Evolutionary conservation across 352 stramenopile species (phyloP), one percentile per base, ranked within the genome.

Genomic region (Globisporangium paddicum): DNA sequence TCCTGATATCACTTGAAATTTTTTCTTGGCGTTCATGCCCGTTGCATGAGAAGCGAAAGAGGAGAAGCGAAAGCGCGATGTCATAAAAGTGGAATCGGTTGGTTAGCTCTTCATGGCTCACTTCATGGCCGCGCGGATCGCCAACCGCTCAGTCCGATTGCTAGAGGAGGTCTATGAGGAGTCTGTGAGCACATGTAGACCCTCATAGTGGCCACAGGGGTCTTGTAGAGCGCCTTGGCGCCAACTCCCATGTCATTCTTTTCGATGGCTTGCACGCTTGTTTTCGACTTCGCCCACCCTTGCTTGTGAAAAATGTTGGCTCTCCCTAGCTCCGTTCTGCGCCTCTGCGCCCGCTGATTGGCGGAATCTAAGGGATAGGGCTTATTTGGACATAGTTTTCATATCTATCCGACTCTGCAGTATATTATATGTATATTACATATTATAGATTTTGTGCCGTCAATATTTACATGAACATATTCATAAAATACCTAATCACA

Each of bases 81-180:
- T 63, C 46, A 72, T 69, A 67, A 63, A 53, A 48, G 38, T 62
- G 32, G 41, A 19, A 46, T 57, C 42, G 44, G 34, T 62, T 14
- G 26, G 42, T 42, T 52, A 19, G 42, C 13, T 32, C 28, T 32
- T 32, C 28, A 32, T 32, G 28, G 28, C 28, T 48, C 28, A 19
- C 28, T 14, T 18, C 26, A 18, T n/a, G 38, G 9, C 4, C 5
- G 18, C 19, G 4, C 28, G 47, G 28, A n/a, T 54, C 10, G 28
- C 28, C 25, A 38, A 26, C 28, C 47, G 47, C 28, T 28, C 8
- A 38, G 18, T 54, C 47, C 1, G 16, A 54, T 16, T 7, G 25
- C 47, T 25, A 5, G 18, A 6, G 1, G 13, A 3, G 21, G 47
- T 54, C 47, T 37, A 41, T 10, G 41, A 18, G 5, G 47, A 9